A percentile compares a stretch with the other conserved stretches of the same genome.
Evolutionary conservation across 805 yeast genomes (phyloP).

Genomic region (Tetrapisispora arboricola): DNA sequence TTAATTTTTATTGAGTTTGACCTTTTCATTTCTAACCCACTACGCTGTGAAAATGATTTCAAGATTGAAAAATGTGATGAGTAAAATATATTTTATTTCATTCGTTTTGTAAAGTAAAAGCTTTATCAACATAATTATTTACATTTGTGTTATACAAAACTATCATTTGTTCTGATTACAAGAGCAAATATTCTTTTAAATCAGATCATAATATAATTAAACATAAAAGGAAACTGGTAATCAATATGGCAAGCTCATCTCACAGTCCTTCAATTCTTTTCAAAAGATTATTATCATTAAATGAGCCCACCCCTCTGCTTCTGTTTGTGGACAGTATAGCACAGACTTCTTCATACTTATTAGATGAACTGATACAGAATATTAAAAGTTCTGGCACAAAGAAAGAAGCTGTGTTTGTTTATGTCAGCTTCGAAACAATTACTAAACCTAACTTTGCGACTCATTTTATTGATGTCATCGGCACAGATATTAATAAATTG

Average conservation of each 20-base stretch:
- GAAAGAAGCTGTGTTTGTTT: constrained; percentile 33
- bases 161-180: too few species aligned
- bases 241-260: constrained; percentile 27
- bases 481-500: constrained; percentile 11
- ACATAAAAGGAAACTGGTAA: not conserved
- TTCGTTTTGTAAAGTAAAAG: not conserved
- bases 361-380: constrained; percentile 47
- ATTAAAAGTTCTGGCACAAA: constrained; percentile 10
- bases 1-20: too few species aligned
- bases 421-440: constrained; percentile 59
- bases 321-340: constrained; percentile 58
- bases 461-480: constrained; percentile 38
- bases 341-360: constrained; percentile 51
- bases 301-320: constrained; percentile 66
- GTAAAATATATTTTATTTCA: not conserved
- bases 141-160: too few species aligned
- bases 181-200: too few species aligned
- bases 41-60: not conserved
- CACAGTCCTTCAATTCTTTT: constrained; percentile 47
- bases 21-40: too few species aligned
- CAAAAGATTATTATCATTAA: constrained; percentile 54
- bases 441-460: constrained; percentile 41
- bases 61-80: not conserved
- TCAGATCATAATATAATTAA: too few species aligned
- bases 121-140: not conserved